These are phyloP conservation scores for Knufia petricola DNA, from an alignment of 2,329 filamentous ascomycete species.

Conservation along the genomic window DNA sequence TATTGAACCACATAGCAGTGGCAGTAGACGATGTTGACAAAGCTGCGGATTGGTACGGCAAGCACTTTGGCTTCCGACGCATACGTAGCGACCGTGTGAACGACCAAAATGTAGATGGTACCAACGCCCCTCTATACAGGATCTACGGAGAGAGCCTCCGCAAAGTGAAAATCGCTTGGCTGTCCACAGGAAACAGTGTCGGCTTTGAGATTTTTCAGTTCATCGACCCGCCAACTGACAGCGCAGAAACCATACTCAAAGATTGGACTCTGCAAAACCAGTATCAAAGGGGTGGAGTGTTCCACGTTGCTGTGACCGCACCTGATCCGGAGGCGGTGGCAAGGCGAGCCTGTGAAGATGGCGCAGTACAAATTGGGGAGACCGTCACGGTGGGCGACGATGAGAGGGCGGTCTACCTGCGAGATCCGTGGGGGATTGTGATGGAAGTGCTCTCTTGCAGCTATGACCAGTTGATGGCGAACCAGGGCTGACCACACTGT, in stretches of 20 bases:
- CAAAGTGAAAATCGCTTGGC: constrained; percentile 26
- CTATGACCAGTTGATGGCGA: too few relatives aligned
- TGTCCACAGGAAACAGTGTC: constrained; percentile 27
- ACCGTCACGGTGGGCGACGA: not conserved
- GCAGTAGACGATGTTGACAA: constrained; percentile 11
- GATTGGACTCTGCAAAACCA: not conserved
- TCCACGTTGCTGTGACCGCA: not conserved
- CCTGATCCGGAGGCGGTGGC: not conserved
- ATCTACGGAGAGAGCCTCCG: constrained; percentile 25
- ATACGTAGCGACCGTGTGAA: constrained; percentile 25
- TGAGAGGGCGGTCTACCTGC: not conserved
- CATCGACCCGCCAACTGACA: too few relatives aligned
- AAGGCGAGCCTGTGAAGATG: not conserved
- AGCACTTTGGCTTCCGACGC: constrained; percentile 7
- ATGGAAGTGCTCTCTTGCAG: not conserved
- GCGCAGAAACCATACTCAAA: constrained; percentile 5
- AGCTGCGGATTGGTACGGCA: constrained; percentile 11
- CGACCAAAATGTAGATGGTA: constrained; percentile 29
- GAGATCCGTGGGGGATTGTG: not conserved
- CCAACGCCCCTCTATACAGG: constrained; percentile 35
- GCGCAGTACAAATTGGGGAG: not conserved
- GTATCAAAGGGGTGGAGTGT: not conserved
- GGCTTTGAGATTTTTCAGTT: constrained; percentile 31
- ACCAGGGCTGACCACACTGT: too few relatives aligned
- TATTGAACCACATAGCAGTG: constrained; percentile 13